Evolutionary conservation across 2,329 filamentous ascomycete genomes (phyloP).

Genomic region (Aspergillus uvarum): DNA sequence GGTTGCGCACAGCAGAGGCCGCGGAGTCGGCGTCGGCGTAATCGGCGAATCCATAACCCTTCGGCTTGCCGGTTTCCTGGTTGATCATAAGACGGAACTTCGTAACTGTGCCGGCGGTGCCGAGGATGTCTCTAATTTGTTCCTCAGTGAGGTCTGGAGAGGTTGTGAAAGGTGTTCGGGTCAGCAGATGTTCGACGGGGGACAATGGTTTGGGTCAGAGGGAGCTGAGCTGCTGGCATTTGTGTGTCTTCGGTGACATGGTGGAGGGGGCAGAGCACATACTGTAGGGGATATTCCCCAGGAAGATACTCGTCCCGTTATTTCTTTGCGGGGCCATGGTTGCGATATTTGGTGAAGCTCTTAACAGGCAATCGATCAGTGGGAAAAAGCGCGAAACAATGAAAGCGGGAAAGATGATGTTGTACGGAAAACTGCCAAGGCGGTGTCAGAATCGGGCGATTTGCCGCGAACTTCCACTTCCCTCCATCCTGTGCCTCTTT

Average conservation of each 20-base stretch:
- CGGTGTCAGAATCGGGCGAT: slow-evolving; percentile 29
- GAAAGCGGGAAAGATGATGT: neutral
- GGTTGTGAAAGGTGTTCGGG: neutral
- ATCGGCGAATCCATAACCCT: slow-evolving; percentile 95
- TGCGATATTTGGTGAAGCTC: slow-evolving; percentile 1
- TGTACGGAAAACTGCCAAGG: slow-evolving; percentile 14
- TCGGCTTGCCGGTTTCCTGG: slow-evolving; percentile 88
- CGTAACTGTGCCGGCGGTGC: slow-evolving; percentile 82
- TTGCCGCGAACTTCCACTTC: slow-evolving; percentile 23
- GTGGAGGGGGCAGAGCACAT: slow-evolving; percentile 55
- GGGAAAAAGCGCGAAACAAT: neutral
- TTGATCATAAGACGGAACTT: slow-evolving; percentile 95
- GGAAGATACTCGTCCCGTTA: slow-evolving; percentile 47
- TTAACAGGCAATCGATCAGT: neutral
- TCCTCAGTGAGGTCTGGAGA: slow-evolving; percentile 86
- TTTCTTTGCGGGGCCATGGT: slow-evolving; percentile 46
- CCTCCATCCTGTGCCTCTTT: slow-evolving; percentile 27
- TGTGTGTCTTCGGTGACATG: slow-evolving; percentile 18
- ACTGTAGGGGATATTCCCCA: slow-evolving; percentile 65
- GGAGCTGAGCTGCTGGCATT: neutral
- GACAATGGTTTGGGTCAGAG: neutral
- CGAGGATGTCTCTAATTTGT: slow-evolving; percentile 92
- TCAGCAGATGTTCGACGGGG: neutral
- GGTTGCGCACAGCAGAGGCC: slow-evolving; percentile 88
- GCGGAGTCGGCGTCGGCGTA: slow-evolving; percentile 91